phyloP scores from a whole-genome alignment of 768 basidiomycete species.

The Pisolithus microcarpus region DNA sequence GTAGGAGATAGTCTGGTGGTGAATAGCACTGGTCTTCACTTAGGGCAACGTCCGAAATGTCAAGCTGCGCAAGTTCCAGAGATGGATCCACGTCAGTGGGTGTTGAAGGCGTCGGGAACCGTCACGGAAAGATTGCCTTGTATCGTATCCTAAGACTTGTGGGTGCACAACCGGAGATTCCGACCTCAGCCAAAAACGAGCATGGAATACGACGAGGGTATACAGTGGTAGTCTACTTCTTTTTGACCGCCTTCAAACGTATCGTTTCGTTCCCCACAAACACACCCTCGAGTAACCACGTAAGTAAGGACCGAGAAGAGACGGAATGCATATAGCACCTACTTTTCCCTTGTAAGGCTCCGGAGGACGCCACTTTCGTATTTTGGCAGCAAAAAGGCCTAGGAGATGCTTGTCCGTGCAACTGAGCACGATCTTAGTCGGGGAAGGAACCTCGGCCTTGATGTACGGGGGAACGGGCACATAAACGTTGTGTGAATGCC shows the following conservation, averaged over 20 bases:
- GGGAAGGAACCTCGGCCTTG: slow-evolving; percentile 67
- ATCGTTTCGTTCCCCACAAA: slow-evolving; percentile 92
- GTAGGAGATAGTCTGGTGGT: slow-evolving; percentile 49
- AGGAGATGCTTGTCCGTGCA: slow-evolving; percentile 86
- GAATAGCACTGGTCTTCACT: slow-evolving; percentile 37
- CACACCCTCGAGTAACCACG: slow-evolving; percentile 54
- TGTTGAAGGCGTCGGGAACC: slow-evolving; percentile 51
- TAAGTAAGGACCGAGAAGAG: background rate
- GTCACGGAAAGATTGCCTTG: slow-evolving; percentile 29
- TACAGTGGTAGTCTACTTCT: slow-evolving; percentile 59
- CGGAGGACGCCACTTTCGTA: slow-evolving; percentile 78
- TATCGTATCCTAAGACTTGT: background rate
- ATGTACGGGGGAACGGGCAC: slow-evolving; percentile 80
- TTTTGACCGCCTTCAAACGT: slow-evolving; percentile 86
- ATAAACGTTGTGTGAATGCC: slow-evolving; percentile 82
- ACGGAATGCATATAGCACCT: slow-evolving; percentile 21
- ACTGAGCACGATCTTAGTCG: slow-evolving; percentile 76
- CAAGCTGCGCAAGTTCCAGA: slow-evolving; percentile 28
- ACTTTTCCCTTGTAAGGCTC: slow-evolving; percentile 99
- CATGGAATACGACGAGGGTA: slow-evolving; percentile 2
- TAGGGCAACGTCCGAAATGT: slow-evolving; percentile 43
- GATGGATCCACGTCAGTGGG: slow-evolving; percentile 43
- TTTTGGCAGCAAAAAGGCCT: slow-evolving; percentile 82
- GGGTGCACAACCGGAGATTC: no score
- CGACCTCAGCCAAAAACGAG: background rate